phyloP scores from a whole-genome alignment of 148 eudicot species.

The Rhododendron mucronatum region DNA sequence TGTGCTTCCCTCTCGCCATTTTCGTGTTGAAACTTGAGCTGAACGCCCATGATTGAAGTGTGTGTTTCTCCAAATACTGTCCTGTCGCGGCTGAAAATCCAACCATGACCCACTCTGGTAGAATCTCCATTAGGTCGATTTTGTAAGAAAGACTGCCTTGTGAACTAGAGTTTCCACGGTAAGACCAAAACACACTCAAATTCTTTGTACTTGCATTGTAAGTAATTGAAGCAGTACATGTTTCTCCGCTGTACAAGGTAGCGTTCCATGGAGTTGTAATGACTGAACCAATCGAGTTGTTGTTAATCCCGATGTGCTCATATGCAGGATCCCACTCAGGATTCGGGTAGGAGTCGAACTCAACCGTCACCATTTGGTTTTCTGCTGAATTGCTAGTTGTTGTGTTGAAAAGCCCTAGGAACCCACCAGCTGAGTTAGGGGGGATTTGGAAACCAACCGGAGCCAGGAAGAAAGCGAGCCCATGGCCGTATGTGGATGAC shows the following conservation, averaged over 20 bases:
- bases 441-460: constrained; percentile 44
- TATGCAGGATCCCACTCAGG: no score
- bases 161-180: constrained; percentile 5
- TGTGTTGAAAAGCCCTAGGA: constrained; percentile 52
- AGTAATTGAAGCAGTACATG: constrained; percentile 31
- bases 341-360: no score
- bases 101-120: constrained; percentile 41
- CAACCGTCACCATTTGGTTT: constrained; percentile 26
- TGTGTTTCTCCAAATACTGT: constrained; percentile 18
- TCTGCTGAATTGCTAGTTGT: constrained; percentile 18
- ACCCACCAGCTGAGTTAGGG: constrained; percentile 45
- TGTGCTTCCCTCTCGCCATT: neutral
- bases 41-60: constrained; percentile 40
- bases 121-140: constrained; percentile 34
- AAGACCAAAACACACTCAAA: constrained; percentile 42
- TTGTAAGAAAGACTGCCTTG: constrained; percentile 28
- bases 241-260: constrained; percentile 34
- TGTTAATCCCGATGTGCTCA: constrained; percentile 61
- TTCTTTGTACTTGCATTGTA: constrained; percentile 37
- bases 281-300: constrained; percentile 33
- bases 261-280: constrained; percentile 36
- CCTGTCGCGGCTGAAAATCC: constrained; percentile 61
- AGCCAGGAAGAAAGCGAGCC: constrained; percentile 44
- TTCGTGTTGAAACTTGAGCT: constrained; percentile 28
- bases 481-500: constrained; percentile 28